A percentile compares a stretch with the other conserved stretches of the same genome.
phyloP scores from a whole-genome alignment of 257 asterid species.

The Ocimum tenuiflorum region DNA sequence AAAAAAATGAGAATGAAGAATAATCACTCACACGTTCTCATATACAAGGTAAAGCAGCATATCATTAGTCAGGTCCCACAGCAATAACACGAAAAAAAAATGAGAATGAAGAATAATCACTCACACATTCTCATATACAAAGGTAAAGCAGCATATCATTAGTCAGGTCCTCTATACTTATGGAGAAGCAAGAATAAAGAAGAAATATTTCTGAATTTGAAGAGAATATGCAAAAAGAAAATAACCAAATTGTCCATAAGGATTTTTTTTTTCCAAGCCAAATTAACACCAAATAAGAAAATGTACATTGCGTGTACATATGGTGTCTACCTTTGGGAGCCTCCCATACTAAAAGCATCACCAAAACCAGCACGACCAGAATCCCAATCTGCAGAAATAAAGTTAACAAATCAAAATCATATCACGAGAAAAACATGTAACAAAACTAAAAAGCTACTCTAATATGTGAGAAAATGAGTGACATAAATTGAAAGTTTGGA shows the following conservation, averaged over 20 bases:
- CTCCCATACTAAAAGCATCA: conserved; percentile 55
- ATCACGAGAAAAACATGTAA: neutral
- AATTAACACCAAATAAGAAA: neutral
- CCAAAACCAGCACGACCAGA: conserved; percentile 63
- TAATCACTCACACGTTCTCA: too few species aligned
- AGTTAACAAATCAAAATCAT: neutral
- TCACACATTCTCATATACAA: too few species aligned
- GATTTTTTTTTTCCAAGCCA: neutral
- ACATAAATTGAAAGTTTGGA: neutral
- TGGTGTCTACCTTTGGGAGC: conserved; percentile 50
- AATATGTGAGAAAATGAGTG: neutral
- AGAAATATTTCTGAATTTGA: neutral
- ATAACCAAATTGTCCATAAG: neutral
- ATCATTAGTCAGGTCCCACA: too few species aligned
- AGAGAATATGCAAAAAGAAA: conserved; percentile 1
- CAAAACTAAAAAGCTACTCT: neutral
- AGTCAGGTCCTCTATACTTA: too few species aligned
- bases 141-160: too few species aligned
- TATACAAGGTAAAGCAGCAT: too few species aligned
- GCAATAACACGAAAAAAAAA: too few species aligned
- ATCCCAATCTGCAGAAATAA: conserved; percentile 61
- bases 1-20: too few species aligned
- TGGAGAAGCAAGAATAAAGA: too few species aligned
- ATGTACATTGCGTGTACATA: neutral
- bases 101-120: too few species aligned